Evolutionary conservation across 1,284 basidiomycete species (phyloP).

Genomic region (Microbotryum intermedium): DNA sequence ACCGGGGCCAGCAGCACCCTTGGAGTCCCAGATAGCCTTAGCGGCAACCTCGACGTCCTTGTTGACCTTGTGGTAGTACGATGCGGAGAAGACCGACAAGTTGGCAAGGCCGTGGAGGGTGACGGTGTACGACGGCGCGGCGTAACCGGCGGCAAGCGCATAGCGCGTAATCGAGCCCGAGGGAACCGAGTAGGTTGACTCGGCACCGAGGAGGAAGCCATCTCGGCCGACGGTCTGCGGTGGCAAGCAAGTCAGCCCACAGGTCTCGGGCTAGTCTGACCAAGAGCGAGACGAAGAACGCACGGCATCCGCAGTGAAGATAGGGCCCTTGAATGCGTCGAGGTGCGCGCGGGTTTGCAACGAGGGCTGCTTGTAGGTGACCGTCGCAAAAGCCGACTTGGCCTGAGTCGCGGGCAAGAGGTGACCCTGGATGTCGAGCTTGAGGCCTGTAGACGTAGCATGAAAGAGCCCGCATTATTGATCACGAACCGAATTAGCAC

Average conservation of each 20-base stretch:
- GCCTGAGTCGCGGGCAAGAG: slow-evolving; percentile 72
- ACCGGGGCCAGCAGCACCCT: slow-evolving; percentile 77
- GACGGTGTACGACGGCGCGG: slow-evolving; percentile 92
- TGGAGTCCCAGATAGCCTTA: slow-evolving; percentile 89
- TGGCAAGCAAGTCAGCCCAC: not conserved
- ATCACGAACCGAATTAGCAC: not conserved
- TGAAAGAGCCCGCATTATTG: not conserved
- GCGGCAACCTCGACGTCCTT: slow-evolving; percentile 94
- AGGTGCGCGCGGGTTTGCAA: slow-evolving; percentile 85
- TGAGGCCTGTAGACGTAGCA: slow-evolving; percentile 52
- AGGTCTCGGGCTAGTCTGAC: not conserved
- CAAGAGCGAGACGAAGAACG: not conserved
- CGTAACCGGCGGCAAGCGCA: slow-evolving; percentile 86
- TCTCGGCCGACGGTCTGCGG: slow-evolving; percentile 72
- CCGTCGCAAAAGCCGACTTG: slow-evolving; percentile 71
- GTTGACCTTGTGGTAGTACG: slow-evolving; percentile 97
- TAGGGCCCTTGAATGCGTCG: slow-evolving; percentile 96
- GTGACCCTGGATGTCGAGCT: slow-evolving; percentile 80
- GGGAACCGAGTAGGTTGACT: slow-evolving; percentile 93
- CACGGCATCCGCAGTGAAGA: slow-evolving; percentile 86
- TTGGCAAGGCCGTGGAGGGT: slow-evolving; percentile 93
- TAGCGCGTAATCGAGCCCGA: slow-evolving; percentile 88
- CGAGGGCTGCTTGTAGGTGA: slow-evolving; percentile 93
- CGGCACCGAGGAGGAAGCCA: slow-evolving; percentile 93
- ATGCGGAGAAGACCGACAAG: slow-evolving; percentile 85